Base-by-base conservation (phyloP, 352 stramenopile genomes). In the Stramenopiles sp. region DNA sequence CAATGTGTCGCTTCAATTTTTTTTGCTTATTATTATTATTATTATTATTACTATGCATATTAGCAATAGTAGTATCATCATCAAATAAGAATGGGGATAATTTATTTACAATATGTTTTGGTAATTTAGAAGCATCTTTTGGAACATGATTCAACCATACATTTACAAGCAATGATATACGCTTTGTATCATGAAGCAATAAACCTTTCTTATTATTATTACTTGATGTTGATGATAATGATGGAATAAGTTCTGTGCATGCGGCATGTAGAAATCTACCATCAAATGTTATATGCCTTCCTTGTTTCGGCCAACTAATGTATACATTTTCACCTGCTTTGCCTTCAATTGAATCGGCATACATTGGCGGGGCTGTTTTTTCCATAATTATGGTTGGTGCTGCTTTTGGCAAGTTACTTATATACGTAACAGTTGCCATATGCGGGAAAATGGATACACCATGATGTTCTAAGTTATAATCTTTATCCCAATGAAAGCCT, bases 401-500 rank as follows among this genome's bases (percentile, higher is more conserved):
- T n/a, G 83, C 86, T 53, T 13, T 53, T 13, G 4, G 4, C 38
- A 84, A 80, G 33, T 84, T 78, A 31, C 84, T 85, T 32, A 92
- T 81, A 80, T 92, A 92, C 30, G 87, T 91, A 23, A 92, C 87
- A 0, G 87, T 91, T 43, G 84, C 87, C 6, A 91, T 80, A 74
- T 88, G 85, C 13, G 87, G 87, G 81, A 92, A 90, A 73, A 95
- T 83, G 79, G 90, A 88, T n/a, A 90, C 86, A 78, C 85, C 87
- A 65, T 86, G 82, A 79, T 90, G 86, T 80, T 89, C 86, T 7
- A 93, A 81, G 74, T 90, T 86, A 84, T 95, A 91, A 82, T 95
- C 90, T 80, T 93, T 93, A 81, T 95, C 90, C 88, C 89, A 94
- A 80, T 95, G 90, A 86, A 95, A 93, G 0, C 85, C 86, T 80